phyloP scores from a whole-genome alignment of 352 stramenopile species.

The Globisporangium ultimum region DNA sequence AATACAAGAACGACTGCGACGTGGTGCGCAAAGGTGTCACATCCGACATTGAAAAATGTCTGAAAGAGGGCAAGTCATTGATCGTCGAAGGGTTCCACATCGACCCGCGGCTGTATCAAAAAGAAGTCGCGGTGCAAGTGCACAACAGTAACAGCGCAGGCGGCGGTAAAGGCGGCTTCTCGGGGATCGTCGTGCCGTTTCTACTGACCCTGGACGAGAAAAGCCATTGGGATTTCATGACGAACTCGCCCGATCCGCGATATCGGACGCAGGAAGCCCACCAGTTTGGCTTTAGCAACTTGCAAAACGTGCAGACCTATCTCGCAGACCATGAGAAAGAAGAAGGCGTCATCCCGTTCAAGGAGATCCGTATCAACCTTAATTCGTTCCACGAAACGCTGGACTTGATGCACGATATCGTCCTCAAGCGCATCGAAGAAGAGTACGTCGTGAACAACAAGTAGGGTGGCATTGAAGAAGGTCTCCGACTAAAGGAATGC shows the following conservation, averaged over 20 bases:
- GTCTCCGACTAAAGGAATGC: too few species aligned
- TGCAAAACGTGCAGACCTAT: conserved; percentile 80
- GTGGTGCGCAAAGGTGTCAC: conserved; percentile 80
- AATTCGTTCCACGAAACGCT: conserved; percentile 87
- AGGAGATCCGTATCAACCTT: conserved; percentile 74
- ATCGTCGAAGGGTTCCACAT: conserved; percentile 88
- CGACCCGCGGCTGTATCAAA: conserved; percentile 82
- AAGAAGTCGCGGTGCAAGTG: conserved; percentile 42
- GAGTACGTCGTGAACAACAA: conserved; percentile 41
- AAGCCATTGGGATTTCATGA: conserved; percentile 78
- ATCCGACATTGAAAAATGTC: conserved; percentile 86
- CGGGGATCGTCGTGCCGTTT: conserved; percentile 82
- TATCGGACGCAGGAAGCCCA: conserved; percentile 58
- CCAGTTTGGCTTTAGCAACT: conserved; percentile 56
- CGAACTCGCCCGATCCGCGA: conserved; percentile 75
- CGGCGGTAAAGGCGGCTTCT: conserved; percentile 25
- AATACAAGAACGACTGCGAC: conserved; percentile 78
- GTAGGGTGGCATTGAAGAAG: neutral
- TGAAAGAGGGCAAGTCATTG: conserved; percentile 88
- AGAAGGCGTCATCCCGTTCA: conserved; percentile 56
- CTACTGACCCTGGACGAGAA: conserved; percentile 59
- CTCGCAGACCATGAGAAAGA: conserved; percentile 47
- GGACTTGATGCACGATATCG: conserved; percentile 81
- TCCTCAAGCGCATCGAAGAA: conserved; percentile 81
- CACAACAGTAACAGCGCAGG: conserved; percentile 9